Base-by-base conservation (phyloP, 2,329 filamentous ascomycete species). In the Arthroderma sp. region DNA sequence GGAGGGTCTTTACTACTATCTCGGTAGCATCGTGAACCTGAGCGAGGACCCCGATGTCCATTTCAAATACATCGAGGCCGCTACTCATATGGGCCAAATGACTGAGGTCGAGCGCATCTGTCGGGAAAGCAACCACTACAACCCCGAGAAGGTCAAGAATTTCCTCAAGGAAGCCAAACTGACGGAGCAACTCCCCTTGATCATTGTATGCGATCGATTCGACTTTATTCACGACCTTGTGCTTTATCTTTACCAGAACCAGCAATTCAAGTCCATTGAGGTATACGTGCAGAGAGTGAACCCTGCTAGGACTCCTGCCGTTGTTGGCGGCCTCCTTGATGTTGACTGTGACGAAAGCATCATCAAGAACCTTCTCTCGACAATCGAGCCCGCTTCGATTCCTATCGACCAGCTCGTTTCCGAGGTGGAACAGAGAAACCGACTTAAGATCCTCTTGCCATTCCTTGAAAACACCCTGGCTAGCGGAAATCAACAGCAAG, bases 41-140 rank as follows among this genome's bases (percentile, higher is more conserved):
- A 94, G 85, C 47, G 86, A 96, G 63, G 91, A 96, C 56, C 75
- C 83, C 22, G 91, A 98, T 61, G 91, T 98, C 29, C 84, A 91
- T 61, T 98, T 95, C 80, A 98, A 98, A 74, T 98, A 98, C 66
- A 94, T 98, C 48, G 89, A 98, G 68, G 87, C 91, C 45, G 91
- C 93, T 30, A 94, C 88, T 27, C 84, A 81, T 60, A 93, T 94
- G 78, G 80, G 82, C 29, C 89, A 98, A 66, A 78, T 94, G 59
- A 88, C 85, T 53, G 91, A 98, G 61, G 91, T 98, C 15, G 89
- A 98, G 73, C 84, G 91, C 44, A 89, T 98, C 58, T 96, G 89
- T 70, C 81, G 93, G 49, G 91, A 98, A 64, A 93, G 83, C 73
- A 87, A 83, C 62, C 75, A 76, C 59, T 89, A 87, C 68, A 89